Percentiles rank a stretch among this genome's conserved stretches.
Evolutionary conservation across 345 rosid genomes (phyloP).

Genomic region (Eucalyptus guilfoylei): DNA sequence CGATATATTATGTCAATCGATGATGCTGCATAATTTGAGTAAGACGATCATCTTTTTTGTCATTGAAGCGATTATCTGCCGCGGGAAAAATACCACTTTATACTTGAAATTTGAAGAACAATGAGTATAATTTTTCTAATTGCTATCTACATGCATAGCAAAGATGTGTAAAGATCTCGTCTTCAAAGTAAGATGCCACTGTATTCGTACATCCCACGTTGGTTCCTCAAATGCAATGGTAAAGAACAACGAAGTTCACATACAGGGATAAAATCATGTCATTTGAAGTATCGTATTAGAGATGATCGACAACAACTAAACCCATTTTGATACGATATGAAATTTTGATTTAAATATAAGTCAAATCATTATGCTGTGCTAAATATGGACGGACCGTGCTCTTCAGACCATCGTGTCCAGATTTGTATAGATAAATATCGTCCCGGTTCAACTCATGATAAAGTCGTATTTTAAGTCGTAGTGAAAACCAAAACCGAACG

Average conservation of each 20-base stretch:
- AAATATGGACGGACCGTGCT: neutral
- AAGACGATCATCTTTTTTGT: neutral
- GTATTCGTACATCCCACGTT: neutral
- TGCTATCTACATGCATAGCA: neutral
- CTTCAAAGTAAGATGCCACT: neutral
- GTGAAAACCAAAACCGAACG: neutral
- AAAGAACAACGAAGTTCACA: neutral
- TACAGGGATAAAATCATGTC: accelerated
- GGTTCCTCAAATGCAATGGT: neutral
- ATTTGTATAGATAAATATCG: neutral
- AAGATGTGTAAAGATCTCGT: neutral
- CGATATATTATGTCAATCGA: too few species aligned
- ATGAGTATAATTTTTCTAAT: too few species aligned
- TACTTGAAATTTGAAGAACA: neutral
- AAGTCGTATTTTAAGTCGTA: neutral
- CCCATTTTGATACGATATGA: accelerated
- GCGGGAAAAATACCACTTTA: accelerated
- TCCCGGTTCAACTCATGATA: neutral
- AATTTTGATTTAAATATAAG: neutral
- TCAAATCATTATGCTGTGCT: neutral
- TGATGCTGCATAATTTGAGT: neutral
- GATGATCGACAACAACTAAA: too few species aligned
- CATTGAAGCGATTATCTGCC: accelerated
- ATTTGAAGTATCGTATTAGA: accelerated
- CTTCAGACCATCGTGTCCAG: neutral